Evolutionary conservation across 176 grass and related monocot species (phyloP), one percentile per base, ranked within the genome.

Genomic region (Dactylis glomerata): DNA sequence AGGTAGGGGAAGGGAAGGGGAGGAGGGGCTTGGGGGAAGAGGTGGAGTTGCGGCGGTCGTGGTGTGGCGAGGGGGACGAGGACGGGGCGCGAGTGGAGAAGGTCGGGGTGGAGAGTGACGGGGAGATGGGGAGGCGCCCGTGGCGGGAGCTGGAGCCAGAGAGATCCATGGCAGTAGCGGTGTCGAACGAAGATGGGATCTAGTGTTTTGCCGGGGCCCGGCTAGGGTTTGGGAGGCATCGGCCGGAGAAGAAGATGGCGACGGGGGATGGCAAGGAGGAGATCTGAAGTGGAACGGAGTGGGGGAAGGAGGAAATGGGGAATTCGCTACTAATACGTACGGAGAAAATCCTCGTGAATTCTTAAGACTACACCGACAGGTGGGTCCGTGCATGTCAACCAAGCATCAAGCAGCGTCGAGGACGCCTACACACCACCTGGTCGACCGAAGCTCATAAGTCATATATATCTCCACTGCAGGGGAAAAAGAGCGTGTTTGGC

Each of bases 101-200:
- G 77, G 83, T 86, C 33, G 89, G 90, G 34, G 88, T 78, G 61
- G 88, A 89, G 22, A 85, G 44, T 28, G 90, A 94, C 42, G 95
- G 85, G 23, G 95, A 86, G 82, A 95, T 90, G 86, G 92, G 87
- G 75, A 96, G 88, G 19, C 91, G 88, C 16, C 93, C 87, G 47
- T 94, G 93, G 73, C 78, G 86, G 26, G 91, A 71, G 56, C 79
- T 71, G 62, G 93, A 89, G 41, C 87, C 89, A 31, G 92, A 83
- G 31, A 89, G 75, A 82, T 94, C 92, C 96, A 99, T 99, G 61
- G 67, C 68, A 32, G 41, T 22, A 8, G 59, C 41, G 66, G 56
- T 22, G 41, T 5, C 50, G 11, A 47, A 30, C 37, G 66, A 54
- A 28, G 8, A 44, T 33, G 34, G 52, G 88, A 89, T 86, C 88